Evolutionary conservation across 78 protist genomes (phyloP).

Genomic region (Dictyostelium discoideum): dicty_2.7 NC_007088.5:3655501-3656000

Average conservation of each 20-base stretch:
- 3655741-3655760: slow-evolving; percentile 70
- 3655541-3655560: slow-evolving; percentile 89
- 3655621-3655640: not conserved
- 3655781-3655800: slow-evolving; percentile 10
- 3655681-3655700: slow-evolving; percentile 69
- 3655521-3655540: slow-evolving; percentile 87
- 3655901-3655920: not conserved
- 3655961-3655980: not conserved
- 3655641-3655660: not conserved
- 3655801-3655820: slow-evolving; percentile 51
- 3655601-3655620: not conserved
- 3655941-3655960: no score
- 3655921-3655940: not conserved
- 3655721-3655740: slow-evolving; percentile 54
- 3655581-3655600: slow-evolving; percentile 63
- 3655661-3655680: slow-evolving; percentile 59
- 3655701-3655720: slow-evolving; percentile 24
- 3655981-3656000: not conserved
- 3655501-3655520: slow-evolving; percentile 86
- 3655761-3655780: slow-evolving; percentile 55
- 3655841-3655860: slow-evolving; percentile 15
- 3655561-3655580: slow-evolving; percentile 84
- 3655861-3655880: slow-evolving; percentile 26
- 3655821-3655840: slow-evolving; percentile 19
- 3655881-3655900: slow-evolving; percentile 25